Base-by-base conservation (phyloP, 257 asterid genomes). In the Solanum bulbocastanum region DNA sequence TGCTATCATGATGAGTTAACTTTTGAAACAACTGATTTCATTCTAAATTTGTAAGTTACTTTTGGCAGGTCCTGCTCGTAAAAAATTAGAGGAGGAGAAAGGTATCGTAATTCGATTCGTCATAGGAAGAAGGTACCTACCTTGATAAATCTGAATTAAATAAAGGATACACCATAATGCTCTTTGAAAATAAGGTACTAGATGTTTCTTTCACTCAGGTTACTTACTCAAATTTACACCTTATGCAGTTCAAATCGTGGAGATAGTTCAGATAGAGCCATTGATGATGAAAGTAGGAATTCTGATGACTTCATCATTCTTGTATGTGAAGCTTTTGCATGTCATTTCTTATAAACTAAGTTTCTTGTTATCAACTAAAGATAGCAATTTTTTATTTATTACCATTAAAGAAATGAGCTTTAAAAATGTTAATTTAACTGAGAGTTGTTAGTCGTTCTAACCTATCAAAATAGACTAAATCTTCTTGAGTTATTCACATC, bases 101-200 rank as follows among this genome's bases (percentile, higher is more conserved):
- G 98, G 98, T 90, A 90, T 95, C 69, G 92, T 93, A 88, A 89
- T 94, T 78, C 95, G 98, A 91, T 96, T 95, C 89, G 95, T 96
- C n/a, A 93, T 96, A 68, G 98, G 98, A 88, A 93, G 93, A 93
- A 95, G 99, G 99, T 95, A 46, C 85, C 65, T 87, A 66, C 78
- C 30, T 44, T 86, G 89, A 76, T 89, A 89, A 89, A 84, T 89
- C 56, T 40, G 86, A 88, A 88, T 25, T 89, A 81, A 82, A 87
- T 6, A 74, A 89, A 89, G 87, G 75, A 76, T 88, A 42, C 83
- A 82, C 65, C 87, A 83, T 69, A 78, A 84, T 62, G 82, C 85
- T 87, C 89, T 66, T 85, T 65, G 78, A 30, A 22, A 66, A 81
- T 46, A 27, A 37, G 36, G 33, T 37, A 9, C 35, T 39, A 62